Percentiles rank a stretch among this genome's conserved stretches.
phyloP scores from a whole-genome alignment of 2,329 filamentous ascomycete species.

The Esteya vermicola region DNA sequence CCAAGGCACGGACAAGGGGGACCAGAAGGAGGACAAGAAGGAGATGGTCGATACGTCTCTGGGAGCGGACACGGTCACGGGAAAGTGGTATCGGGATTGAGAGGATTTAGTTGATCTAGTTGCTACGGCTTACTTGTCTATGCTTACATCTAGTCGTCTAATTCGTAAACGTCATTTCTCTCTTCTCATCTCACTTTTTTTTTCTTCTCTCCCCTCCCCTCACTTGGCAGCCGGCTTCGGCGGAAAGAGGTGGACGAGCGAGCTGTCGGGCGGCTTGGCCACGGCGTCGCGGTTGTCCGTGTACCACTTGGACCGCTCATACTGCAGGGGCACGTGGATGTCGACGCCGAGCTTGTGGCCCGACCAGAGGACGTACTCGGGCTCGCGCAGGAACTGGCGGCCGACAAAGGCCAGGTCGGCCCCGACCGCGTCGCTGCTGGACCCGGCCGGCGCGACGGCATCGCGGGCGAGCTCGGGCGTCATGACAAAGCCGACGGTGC shows the following conservation, averaged over 20 bases:
- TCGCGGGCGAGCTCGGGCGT: slow-evolving; percentile 52
- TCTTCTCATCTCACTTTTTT: no score
- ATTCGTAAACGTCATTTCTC: no score
- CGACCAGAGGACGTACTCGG: slow-evolving; percentile 59
- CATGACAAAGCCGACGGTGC: slow-evolving; percentile 61
- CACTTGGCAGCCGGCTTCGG: no score
- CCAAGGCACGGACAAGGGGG: no score
- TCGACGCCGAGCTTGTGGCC: slow-evolving; percentile 59
- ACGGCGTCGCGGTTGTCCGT: no score
- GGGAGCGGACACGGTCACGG: slow-evolving; percentile 2
- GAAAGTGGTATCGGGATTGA: slow-evolving; percentile 8
- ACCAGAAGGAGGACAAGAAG: slow-evolving; percentile 4
- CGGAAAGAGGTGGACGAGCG: no score
- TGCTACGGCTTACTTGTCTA: no score
- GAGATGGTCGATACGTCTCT: background rate
- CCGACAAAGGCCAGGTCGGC: slow-evolving; percentile 63
- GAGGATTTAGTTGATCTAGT: no score
- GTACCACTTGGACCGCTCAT: slow-evolving; percentile 21
- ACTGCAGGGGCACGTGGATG: slow-evolving; percentile 60
- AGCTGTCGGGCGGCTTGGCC: no score
- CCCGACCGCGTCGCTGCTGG: slow-evolving; percentile 22
- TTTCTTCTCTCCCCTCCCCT: no score
- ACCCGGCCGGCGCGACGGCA: slow-evolving; percentile 32
- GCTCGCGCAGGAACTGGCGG: slow-evolving; percentile 69
- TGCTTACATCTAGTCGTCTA: no score